These are phyloP conservation scores for Trichosanthes truncata DNA, from an alignment of 306 rosid genomes.

Conservation along the genomic window DNA sequence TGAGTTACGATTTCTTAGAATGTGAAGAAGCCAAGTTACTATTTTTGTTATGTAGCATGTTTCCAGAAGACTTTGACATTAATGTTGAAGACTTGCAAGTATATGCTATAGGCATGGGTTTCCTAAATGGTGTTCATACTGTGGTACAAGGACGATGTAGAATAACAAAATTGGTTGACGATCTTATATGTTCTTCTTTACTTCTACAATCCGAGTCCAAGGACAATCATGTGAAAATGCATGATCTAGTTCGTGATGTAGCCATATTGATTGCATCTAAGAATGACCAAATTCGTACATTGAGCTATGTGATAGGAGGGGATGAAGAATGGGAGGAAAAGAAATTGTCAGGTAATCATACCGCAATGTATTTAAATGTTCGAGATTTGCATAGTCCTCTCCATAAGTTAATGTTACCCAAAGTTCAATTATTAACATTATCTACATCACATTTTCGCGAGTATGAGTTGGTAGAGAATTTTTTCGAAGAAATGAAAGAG, in stretches of 20 bases:
- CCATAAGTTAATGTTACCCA: neutral
- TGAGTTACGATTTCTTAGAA: neutral
- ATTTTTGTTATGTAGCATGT: neutral
- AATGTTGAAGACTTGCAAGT: neutral
- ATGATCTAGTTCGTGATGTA: conserved; percentile 15
- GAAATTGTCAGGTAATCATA: neutral
- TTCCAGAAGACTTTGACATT: neutral
- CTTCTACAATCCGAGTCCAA: neutral
- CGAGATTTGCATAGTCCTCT: no score
- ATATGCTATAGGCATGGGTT: neutral
- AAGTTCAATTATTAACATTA: neutral
- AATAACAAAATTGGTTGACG: neutral
- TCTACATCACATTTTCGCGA: accelerated
- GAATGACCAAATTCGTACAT: neutral
- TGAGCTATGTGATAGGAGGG: neutral
- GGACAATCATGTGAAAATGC: neutral
- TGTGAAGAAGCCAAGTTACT: neutral
- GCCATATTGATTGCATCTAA: neutral
- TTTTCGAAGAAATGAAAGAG: neutral
- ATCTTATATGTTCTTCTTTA: conserved; percentile 13
- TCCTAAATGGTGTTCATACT: neutral
- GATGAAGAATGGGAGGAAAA: neutral
- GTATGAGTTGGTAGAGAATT: neutral
- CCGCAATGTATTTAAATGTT: neutral
- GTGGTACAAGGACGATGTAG: neutral